Base-by-base conservation (phyloP, 164 flowering plant species). In the Brasenia schreberi region DNA sequence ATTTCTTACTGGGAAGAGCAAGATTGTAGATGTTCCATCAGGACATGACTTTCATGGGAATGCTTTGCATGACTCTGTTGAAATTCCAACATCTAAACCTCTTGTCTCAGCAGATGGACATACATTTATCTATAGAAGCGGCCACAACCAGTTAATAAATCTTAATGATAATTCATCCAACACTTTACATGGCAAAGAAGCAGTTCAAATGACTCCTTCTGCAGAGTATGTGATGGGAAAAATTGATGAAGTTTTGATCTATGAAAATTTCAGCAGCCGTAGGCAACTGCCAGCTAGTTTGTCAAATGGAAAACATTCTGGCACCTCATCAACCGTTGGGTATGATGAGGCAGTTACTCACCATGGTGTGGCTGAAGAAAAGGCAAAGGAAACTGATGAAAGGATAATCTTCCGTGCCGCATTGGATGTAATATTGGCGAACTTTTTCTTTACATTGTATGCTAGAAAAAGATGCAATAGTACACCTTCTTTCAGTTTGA, bases 391-490 rank as follows among this genome's bases (percentile, higher is more conserved):
- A 72, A 67, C 68, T 76, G 96, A 94, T 64, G 98, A 92, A 74
- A 84, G 96, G 70, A 68, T 82, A 64, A 73, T 92, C 69, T 90
- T 76, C 73, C 93, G 86, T 75, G 98, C 93, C 43, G 98, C 92
- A 71, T 64, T 92, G 60, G 84, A 92, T 93, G 98, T 90, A 78
- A 64, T 66, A 19, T 64, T 3, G 4, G n/a, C 5, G 11, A 45
- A 14, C 5, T 49, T 12, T 12, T 19, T 19, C 9, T n/a, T 6
- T 19, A n/a, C 23, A 5, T 63, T 7, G 7, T 63, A 6, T 14
- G 17, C 43, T 60, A n/a, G 62, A 19, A n/a, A 60, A n/a, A 19
- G 6, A 7, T 19, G 43, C 64, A 61, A 19, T 61, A 12, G 19
- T 19, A 14, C 19, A 19, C 19, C 18, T 16, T 61, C 11, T 19